Evolutionary conservation across 169 alveolate genomes (phyloP), one percentile per base, ranked within the genome.

Genomic region (Eimeria maxima): DNA sequence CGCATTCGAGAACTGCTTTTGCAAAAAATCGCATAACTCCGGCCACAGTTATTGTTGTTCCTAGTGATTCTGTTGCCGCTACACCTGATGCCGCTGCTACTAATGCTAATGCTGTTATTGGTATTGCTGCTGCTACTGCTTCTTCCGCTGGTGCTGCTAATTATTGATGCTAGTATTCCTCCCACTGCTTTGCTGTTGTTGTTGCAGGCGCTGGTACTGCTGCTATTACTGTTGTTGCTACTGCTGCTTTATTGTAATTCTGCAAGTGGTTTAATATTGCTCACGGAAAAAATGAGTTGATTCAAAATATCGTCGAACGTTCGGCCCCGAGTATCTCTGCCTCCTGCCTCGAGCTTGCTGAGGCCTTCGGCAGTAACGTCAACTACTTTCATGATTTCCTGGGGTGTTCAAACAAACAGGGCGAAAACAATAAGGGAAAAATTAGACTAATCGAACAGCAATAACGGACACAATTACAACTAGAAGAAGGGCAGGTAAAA

Each of bases 301-400:
- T 44, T 33, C 89, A 80, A 13, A 20, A 80, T 80, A 18, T 80
- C 89, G 42, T 42, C 67, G 69, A 80, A 80, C 22, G 60, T 47
- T 20, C 89, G 89, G 60, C 89, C 89, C 65, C 89, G 38, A 33
- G 89, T 80, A 69, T 80, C 89, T 47, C 22, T 18, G 60, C 69
- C 89, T 7, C 89, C 89, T 16, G 42, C 47, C 33, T 80, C 89
- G 22, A 80, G 47, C 1, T 80, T 80, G 27, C 42, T 14, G 42
- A 80, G 50, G 67, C 89, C 67, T 80, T 80, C 89, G 5, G 89
- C 89, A 44, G 89, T 80, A n/a, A 80, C 89, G 67, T 45, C 89
- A 20, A 44, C 89, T 45, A 47, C 69, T 13, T 42, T n/a, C 89
- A 80, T 80, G 14, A 80, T 47, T 11, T 20, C 89, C 89, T 80